Evolutionary conservation across 495 filamentous ascomycete genomes (phyloP), one percentile per base, ranked within the genome.

Genomic region (Aspergillus funiculosus): DNA sequence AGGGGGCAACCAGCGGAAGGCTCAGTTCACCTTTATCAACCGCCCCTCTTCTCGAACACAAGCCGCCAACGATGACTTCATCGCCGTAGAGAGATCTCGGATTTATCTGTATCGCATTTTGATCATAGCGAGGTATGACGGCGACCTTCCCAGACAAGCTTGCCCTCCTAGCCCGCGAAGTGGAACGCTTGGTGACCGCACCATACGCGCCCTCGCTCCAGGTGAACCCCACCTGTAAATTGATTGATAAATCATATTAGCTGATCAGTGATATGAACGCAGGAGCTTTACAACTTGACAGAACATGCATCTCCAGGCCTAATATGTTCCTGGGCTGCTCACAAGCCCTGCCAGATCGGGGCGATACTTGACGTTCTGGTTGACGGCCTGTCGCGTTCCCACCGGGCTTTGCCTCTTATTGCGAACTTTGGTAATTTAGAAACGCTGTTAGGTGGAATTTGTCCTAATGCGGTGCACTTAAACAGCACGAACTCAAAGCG

Each of bases 331-430:
- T 79, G 75, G 75, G 66, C 62, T 7, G 40, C 54, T 13, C 63
- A 58, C 31, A 77, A 76, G 47, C 64, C 61, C 21, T 77, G 75
- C 46, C 70, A 75, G 43, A 52, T 74, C 15, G 61, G 59, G 1
- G 37, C 60, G 20, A 40, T 79, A 10, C 67, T 56, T 18, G 61
- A 68, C 27, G 53, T 68, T 27, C 47, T 75, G 27, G 54, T 76
- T 11, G 72, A 78, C 31, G 62, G 65, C 6, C 52, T 76, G 6
- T 63, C 71, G 5, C 64, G 56, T 29, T 73, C 69, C 25, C 59
- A 58, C 1, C 61, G 63, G 20, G 62, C 67, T 11, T 38, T 77
- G 22, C 57, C 60, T 13, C 35, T 77, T 7, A 42, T 79, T 14
- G 21, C 54, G 3, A 52, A 39, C 9, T 66, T 78, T 26, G 61